Evolutionary conservation across 768 basidiomycete species (phyloP).

Genomic region (Rhodotorula diobovata): DNA sequence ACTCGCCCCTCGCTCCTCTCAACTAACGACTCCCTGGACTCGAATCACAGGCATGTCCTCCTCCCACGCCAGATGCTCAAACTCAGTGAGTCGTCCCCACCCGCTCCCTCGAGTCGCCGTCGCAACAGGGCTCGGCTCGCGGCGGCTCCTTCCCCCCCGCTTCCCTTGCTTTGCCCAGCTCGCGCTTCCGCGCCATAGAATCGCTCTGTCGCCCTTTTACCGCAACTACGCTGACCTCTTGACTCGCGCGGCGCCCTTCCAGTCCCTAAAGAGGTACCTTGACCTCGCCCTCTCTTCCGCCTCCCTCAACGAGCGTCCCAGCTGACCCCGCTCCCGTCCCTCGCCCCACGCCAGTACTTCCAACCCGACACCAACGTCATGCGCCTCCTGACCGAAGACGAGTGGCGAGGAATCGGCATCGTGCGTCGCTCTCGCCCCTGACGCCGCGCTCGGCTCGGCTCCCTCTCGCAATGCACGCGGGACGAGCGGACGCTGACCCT

Average conservation of each 20-base stretch:
- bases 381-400: slow-evolving; percentile 72
- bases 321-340: slow-evolving; percentile 40
- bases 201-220: too few relatives aligned
- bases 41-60: slow-evolving; percentile 71
- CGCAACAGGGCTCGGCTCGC: too few relatives aligned
- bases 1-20: too few relatives aligned
- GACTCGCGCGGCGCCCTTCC: neutral
- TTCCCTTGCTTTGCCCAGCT: too few relatives aligned
- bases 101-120: too few relatives aligned
- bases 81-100: slow-evolving; percentile 50
- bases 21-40: neutral
- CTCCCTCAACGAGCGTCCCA: too few relatives aligned
- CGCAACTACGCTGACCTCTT: neutral
- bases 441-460: too few relatives aligned
- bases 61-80: slow-evolving; percentile 92
- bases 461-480: too few relatives aligned
- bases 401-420: slow-evolving; percentile 96
- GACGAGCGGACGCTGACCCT: neutral
- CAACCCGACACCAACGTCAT: slow-evolving; percentile 67
- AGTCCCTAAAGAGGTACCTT: slow-evolving; percentile 59
- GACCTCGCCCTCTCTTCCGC: neutral
- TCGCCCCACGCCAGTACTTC: slow-evolving; percentile 55
- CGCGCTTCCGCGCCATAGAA: too few relatives aligned
- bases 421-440: too few relatives aligned
- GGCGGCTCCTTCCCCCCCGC: too few relatives aligned